These are phyloP conservation scores for Paramecium sonneborni DNA, from an alignment of 73 alveolate genomes.

Conservation along the genomic window DNA sequence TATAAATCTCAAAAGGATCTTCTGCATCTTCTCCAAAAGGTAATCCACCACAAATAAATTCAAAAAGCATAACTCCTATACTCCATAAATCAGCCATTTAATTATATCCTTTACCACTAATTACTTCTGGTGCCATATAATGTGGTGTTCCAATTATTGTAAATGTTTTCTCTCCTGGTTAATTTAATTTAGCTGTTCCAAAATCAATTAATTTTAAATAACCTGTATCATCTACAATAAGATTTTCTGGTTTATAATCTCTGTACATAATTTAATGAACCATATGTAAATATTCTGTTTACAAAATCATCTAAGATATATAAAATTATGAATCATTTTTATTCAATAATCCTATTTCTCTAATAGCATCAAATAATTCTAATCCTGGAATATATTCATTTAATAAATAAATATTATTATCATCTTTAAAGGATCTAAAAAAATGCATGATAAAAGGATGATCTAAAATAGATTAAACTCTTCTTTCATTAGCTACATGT, in stretches of 20 bases:
- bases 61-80: slow-evolving; percentile 70
- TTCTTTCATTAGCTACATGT: slow-evolving; percentile 74
- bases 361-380: slow-evolving; percentile 76
- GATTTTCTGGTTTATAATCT: slow-evolving; percentile 84
- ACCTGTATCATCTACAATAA: slow-evolving; percentile 77
- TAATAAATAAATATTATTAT: slow-evolving; percentile 74
- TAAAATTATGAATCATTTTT: slow-evolving; percentile 70
- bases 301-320: slow-evolving; percentile 63
- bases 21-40: slow-evolving; percentile 84
- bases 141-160: slow-evolving; percentile 72
- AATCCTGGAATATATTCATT: slow-evolving; percentile 80
- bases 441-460: slow-evolving; percentile 82
- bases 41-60: slow-evolving; percentile 76
- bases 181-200: slow-evolving; percentile 68
- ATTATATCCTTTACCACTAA: slow-evolving; percentile 65
- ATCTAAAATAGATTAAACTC: slow-evolving; percentile 69
- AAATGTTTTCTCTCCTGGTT: slow-evolving; percentile 32
- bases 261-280: slow-evolving; percentile 72
- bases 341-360: slow-evolving; percentile 74
- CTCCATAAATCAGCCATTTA: slow-evolving; percentile 67
- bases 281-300: slow-evolving; percentile 79
- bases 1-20: slow-evolving; percentile 75
- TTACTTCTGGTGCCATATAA: slow-evolving; percentile 75
- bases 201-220: slow-evolving; percentile 67
- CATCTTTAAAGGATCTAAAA: slow-evolving; percentile 77